A percentile compares a stretch with the other conserved stretches of the same genome.
Evolutionary conservation across 345 rosid genomes (phyloP).

Genomic region (Odontarrhena argentea): DNA sequence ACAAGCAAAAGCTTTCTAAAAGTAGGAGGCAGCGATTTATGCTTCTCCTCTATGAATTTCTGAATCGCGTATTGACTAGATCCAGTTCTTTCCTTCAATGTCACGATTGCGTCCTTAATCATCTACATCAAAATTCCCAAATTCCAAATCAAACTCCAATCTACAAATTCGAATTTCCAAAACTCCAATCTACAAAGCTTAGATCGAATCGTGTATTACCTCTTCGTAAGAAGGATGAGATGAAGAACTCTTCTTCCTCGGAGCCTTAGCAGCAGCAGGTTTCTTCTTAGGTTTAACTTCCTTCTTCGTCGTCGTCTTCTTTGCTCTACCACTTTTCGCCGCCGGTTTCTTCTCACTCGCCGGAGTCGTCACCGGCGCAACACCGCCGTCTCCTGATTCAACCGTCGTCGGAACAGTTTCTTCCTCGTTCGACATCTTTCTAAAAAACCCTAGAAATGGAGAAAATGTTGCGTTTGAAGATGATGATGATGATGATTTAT

Average conservation of each 20-base stretch:
- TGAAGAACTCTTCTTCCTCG: slow-evolving; percentile 45
- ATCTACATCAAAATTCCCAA: slow-evolving; percentile 47
- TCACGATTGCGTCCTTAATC: slow-evolving; percentile 69
- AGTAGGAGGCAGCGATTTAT: slow-evolving; percentile 59
- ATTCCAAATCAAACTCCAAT: not conserved
- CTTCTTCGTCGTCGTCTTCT: slow-evolving; percentile 56
- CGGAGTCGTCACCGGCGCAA: slow-evolving; percentile 29
- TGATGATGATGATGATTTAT: no score
- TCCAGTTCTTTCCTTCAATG: slow-evolving; percentile 81
- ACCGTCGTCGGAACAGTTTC: slow-evolving; percentile 41
- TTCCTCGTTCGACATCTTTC: slow-evolving; percentile 36
- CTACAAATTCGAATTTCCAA: not conserved
- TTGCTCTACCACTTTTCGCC: slow-evolving; percentile 45
- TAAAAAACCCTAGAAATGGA: no score
- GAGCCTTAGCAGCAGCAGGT: slow-evolving; percentile 37
- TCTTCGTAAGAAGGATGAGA: slow-evolving; percentile 77
- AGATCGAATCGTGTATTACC: slow-evolving; percentile 40
- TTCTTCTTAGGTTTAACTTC: slow-evolving; percentile 54
- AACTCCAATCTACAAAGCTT: not conserved
- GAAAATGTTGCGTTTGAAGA: no score
- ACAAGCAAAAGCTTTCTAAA: slow-evolving; percentile 69
- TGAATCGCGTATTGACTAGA: slow-evolving; percentile 89
- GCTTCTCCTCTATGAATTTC: slow-evolving; percentile 78
- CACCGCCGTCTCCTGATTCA: slow-evolving; percentile 50
- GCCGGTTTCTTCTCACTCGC: slow-evolving; percentile 47